Base-by-base conservation (phyloP, 2,329 filamentous ascomycete genomes). In the Blumeria hordei region DNA sequence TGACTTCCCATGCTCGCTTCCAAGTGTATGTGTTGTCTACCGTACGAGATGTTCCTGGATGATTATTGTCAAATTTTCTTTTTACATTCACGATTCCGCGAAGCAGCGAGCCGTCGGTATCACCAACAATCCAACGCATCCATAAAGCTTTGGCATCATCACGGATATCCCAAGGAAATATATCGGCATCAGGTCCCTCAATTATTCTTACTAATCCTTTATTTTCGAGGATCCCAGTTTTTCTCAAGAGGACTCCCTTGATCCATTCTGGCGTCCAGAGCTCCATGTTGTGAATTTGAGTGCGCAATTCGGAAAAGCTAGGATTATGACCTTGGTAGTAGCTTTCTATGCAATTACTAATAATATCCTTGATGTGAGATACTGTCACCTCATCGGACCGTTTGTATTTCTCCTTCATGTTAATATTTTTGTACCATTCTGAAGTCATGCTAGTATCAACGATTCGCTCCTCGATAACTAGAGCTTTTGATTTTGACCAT, bases 131-230 rank as follows among this genome's bases (percentile, higher is more conserved):
- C 73, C 73, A 77, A 18, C 69, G 69, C 36, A 62, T 63, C 57
- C 71, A 72, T 0, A 77, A 60, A 21, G 71, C 68, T 43, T 67
- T 62, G 0, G 72, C 68, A 55, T 76, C 73, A 0, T 69, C 68
- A 16, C 64, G 62, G 10, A 77, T 65, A 56, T 76, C 72, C 55
- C 60, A 67, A 0, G 73, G 73, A 41, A 69, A 72, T 0, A 60
- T 16, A 6, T 65, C 58, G 1, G 57, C 57, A 5, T 57, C 56
- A n/a, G 54, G 37, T 0, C 58, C 41, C 14, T 62, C 61, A 58
- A 74, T 72, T 10, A 75, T 68, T 0, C 64, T 62, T 0, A 67
- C 65, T 0, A 74, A 61, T 0, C 71, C 71, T 3, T 63, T 58
- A 33, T 68, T 36, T 6, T 64, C 62, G 10, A 65, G 53, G 8